A percentile compares a stretch with the other conserved stretches of the same genome.
Conservation (phyloP, 371 early-diverging fungal species). For the Mucor sp. region DNA sequence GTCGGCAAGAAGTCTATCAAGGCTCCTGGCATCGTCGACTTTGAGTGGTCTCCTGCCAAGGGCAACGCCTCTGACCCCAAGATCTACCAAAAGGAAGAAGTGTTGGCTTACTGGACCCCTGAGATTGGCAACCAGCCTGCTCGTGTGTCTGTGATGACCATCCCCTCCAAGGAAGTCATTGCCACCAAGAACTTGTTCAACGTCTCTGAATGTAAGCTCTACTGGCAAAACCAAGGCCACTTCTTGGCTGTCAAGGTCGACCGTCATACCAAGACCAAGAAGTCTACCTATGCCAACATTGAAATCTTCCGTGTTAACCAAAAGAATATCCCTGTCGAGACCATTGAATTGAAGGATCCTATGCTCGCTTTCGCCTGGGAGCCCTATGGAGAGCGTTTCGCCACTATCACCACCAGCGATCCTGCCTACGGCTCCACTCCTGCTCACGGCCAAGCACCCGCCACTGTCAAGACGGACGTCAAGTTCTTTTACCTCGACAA, state of each 20-base stretch:
- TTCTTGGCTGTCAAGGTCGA: constrained; percentile 93
- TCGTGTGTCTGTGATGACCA: constrained; percentile 79
- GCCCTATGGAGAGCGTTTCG: constrained; percentile 86
- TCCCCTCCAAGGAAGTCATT: constrained; percentile 84
- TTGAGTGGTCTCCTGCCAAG: constrained; percentile 86
- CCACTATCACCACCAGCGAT: constrained; percentile 79
- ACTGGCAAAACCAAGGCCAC: constrained; percentile 93
- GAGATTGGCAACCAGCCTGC: constrained; percentile 96
- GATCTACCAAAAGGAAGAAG: constrained; percentile 57
- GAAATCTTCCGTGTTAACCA: constrained; percentile 94
- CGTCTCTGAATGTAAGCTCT: constrained; percentile 85
- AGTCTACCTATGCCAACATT: constrained; percentile 84
- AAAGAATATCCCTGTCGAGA: constrained; percentile 94
- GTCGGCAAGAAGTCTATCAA: constrained; percentile 94
- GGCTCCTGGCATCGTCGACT: constrained; percentile 86
- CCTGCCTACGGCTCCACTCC: constrained; percentile 56
- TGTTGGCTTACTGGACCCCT: constrained; percentile 95
- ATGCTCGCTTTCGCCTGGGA: constrained; percentile 93
- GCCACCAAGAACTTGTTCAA: constrained; percentile 97
- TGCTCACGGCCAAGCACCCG: constrained; percentile 48
- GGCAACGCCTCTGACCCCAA: constrained; percentile 45
- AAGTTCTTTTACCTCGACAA: constrained; percentile 82
- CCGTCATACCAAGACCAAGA: constrained; percentile 92
- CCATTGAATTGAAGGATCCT: constrained; percentile 88
- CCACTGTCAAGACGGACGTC: constrained; percentile 72